A percentile compares a stretch with the other conserved stretches of the same genome.
Evolutionary conservation across 2,329 filamentous ascomycete genomes (phyloP).

Genomic region (Chalaropsis thielavioides): DNA sequence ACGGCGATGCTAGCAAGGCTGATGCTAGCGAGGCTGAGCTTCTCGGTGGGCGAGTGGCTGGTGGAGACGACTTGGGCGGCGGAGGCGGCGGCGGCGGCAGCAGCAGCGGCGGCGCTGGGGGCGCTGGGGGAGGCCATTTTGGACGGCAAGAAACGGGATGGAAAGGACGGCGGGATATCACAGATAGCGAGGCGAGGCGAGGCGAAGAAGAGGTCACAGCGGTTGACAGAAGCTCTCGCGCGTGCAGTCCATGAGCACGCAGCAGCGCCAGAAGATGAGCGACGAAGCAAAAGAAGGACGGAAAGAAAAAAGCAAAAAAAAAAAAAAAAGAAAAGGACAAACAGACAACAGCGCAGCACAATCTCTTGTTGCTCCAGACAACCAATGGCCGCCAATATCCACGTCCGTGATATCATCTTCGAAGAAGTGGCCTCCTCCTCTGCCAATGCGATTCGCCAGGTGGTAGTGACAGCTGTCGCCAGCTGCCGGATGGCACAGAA

Average conservation of each 20-base stretch:
- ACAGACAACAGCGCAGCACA: not conserved
- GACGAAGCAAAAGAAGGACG: not conserved
- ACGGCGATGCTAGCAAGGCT: constrained; percentile 56
- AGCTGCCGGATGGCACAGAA: not conserved
- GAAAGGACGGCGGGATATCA: not conserved
- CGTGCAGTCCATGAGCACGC: not conserved
- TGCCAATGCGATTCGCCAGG: not conserved
- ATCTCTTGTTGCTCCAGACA: not conserved
- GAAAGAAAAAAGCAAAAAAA: not conserved
- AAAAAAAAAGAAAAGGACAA: not conserved
- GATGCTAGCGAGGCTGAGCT: constrained; percentile 44
- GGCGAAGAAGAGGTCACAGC: not conserved
- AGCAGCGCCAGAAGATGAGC: not conserved
- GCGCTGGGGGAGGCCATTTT: not conserved
- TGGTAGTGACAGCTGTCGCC: not conserved
- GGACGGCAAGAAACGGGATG: not conserved
- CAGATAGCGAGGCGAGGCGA: not conserved
- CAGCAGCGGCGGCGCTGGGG: too few relatives aligned
- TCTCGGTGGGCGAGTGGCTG: constrained; percentile 38
- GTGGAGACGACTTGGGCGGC: constrained; percentile 20
- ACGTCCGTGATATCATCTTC: not conserved
- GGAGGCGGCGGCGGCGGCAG: too few relatives aligned
- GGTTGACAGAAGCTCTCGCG: not conserved
- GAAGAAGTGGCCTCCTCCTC: not conserved
- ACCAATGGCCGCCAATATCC: not conserved